phyloP scores from a whole-genome alignment of 1,139 yeast species.

The Zygoascus meyerae region DNA sequence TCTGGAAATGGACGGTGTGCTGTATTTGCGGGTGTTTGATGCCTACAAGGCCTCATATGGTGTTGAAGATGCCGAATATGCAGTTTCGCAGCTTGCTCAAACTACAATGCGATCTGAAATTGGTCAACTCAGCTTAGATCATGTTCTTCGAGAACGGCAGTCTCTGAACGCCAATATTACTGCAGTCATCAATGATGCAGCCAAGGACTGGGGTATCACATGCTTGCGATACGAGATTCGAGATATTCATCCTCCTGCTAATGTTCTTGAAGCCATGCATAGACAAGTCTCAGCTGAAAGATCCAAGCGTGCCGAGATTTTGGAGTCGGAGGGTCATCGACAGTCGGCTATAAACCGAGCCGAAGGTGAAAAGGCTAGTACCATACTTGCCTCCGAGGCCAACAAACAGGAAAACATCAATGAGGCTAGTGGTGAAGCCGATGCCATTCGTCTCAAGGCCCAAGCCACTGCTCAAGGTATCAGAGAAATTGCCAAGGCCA shows the following conservation, averaged over 20 bases:
- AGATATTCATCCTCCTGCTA: constrained; percentile 82
- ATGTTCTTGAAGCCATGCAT: constrained; percentile 88
- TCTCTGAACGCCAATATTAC: constrained; percentile 67
- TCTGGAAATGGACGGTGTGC: constrained; percentile 76
- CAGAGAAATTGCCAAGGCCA: constrained; percentile 58
- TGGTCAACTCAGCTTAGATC: constrained; percentile 74
- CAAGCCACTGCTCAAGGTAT: constrained; percentile 73
- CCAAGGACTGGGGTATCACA: constrained; percentile 79
- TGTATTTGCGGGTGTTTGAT: constrained; percentile 70
- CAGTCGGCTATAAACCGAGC: constrained; percentile 75
- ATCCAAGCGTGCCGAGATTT: constrained; percentile 77
- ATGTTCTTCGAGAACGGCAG: constrained; percentile 72
- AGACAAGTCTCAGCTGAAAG: constrained; percentile 84
- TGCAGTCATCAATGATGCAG: constrained; percentile 76
- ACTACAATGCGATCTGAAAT: constrained; percentile 89
- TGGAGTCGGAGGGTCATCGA: constrained; percentile 80
- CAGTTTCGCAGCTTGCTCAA: constrained; percentile 79
- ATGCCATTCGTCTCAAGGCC: constrained; percentile 62
- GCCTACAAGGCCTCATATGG: constrained; percentile 86
- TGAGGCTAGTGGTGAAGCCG: constrained; percentile 64
- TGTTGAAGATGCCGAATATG: constrained; percentile 83
- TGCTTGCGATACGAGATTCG: constrained; percentile 83
- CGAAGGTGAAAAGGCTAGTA: constrained; percentile 70
- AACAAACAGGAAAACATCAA: constrained; percentile 56
- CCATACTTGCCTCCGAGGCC: constrained; percentile 69